Evolutionary conservation across 192 early-diverging fungal species (phyloP).

Genomic region (Podochytrium sp.): DNA sequence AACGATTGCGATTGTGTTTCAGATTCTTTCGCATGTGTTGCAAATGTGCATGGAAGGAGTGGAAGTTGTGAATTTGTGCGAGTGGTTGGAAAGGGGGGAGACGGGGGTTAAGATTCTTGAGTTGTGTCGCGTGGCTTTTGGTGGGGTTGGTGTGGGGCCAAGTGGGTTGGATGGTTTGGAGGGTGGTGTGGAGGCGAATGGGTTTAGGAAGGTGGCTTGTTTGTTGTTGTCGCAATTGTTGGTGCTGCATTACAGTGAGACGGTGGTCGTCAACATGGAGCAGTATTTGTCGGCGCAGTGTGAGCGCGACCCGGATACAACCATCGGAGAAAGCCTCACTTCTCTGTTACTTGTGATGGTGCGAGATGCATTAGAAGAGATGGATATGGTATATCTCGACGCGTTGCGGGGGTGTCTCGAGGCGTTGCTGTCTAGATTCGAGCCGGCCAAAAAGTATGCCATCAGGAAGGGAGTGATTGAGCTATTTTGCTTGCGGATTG

Average conservation of each 20-base stretch:
- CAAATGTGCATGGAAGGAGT: background rate
- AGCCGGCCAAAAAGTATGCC: slow-evolving; percentile 29
- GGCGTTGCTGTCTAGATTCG: slow-evolving; percentile 34
- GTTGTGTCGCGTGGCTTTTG: background rate
- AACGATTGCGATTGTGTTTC: background rate
- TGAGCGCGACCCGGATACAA: background rate
- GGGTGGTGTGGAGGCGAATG: background rate
- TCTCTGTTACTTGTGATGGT: slow-evolving; percentile 21
- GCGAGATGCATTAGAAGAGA: background rate
- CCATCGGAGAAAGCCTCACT: slow-evolving; percentile 18
- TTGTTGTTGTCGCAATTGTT: slow-evolving; percentile 28
- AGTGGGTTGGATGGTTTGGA: background rate
- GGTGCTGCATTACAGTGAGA: slow-evolving; percentile 33
- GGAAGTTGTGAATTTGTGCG: background rate
- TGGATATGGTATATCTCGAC: slow-evolving; percentile 32
- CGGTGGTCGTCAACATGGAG: slow-evolving; percentile 28
- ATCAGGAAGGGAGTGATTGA: background rate
- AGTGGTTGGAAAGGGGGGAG: background rate
- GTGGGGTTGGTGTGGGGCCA: background rate
- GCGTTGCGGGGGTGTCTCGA: slow-evolving; percentile 36
- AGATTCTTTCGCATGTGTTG: slow-evolving; percentile 1
- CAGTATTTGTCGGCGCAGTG: slow-evolving; percentile 3
- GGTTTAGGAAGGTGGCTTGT: slow-evolving; percentile 8
- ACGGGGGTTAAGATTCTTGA: slow-evolving; percentile 10
- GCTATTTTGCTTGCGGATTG: background rate